phyloP scores from a whole-genome alignment of 2,329 filamentous ascomycete genomes.

The Alternaria sp. region DNA sequence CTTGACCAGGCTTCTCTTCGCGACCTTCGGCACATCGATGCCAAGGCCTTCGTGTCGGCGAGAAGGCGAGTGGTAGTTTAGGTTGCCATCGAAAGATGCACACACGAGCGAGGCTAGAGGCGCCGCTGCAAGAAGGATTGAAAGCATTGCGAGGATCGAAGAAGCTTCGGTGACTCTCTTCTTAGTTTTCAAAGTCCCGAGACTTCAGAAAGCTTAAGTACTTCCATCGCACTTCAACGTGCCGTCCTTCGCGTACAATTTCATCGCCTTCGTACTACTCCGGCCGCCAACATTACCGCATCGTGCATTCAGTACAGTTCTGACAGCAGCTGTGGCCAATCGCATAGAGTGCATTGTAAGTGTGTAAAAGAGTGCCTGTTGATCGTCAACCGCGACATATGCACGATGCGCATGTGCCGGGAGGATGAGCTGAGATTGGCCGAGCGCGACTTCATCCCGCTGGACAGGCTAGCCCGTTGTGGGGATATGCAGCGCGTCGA shows the following conservation, averaged over 20 bases:
- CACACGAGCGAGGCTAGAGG: slow-evolving; percentile 20
- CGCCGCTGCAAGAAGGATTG: slow-evolving; percentile 18
- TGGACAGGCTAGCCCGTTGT: neutral
- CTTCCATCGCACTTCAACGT: neutral
- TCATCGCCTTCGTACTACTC: neutral
- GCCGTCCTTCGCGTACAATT: neutral
- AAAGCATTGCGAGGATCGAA: slow-evolving; percentile 15
- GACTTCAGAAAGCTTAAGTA: slow-evolving; percentile 2
- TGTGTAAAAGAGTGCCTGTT: slow-evolving; percentile 13
- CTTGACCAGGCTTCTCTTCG: slow-evolving; percentile 54
- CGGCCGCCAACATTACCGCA: neutral
- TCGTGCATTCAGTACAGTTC: slow-evolving; percentile 1
- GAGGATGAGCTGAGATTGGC: slow-evolving; percentile 13
- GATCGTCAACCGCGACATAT: slow-evolving; percentile 16
- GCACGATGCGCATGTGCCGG: slow-evolving; percentile 18
- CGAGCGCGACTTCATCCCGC: neutral
- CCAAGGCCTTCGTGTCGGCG: slow-evolving; percentile 67
- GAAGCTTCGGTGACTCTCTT: neutral
- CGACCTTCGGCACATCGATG: slow-evolving; percentile 65
- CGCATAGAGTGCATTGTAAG: slow-evolving; percentile 3
- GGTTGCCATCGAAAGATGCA: slow-evolving; percentile 52
- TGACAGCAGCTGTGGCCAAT: slow-evolving; percentile 6
- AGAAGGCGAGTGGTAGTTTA: slow-evolving; percentile 72
- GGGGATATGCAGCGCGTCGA: neutral
- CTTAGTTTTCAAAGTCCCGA: neutral